Evolutionary conservation across 805 yeast species (phyloP).

Genomic region (Saccharomycopsis guyanensis): DNA sequence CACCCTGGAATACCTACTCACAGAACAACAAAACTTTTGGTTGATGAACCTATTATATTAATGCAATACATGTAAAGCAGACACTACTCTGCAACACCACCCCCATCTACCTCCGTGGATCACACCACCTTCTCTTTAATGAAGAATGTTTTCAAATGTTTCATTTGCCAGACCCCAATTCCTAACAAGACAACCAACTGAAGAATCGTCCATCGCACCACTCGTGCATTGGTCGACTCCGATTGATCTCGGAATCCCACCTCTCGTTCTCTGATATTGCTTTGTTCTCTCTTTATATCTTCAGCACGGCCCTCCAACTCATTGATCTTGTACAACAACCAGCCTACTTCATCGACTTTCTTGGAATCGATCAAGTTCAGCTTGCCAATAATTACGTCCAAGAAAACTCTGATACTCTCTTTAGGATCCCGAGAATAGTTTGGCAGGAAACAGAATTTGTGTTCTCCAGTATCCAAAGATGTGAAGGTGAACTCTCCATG

Average conservation of each 20-base stretch:
- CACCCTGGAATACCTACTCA: too few relatives aligned
- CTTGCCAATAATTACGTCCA: slow-evolving; percentile 67
- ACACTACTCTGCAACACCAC: too few relatives aligned
- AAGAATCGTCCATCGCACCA: slow-evolving; percentile 63
- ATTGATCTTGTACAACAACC: slow-evolving; percentile 48
- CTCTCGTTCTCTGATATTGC: slow-evolving; percentile 58
- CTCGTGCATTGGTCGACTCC: slow-evolving; percentile 67
- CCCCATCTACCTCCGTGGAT: too few relatives aligned
- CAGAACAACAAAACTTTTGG: too few relatives aligned
- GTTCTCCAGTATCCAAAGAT: slow-evolving; percentile 79
- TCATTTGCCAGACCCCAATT: slow-evolving; percentile 71
- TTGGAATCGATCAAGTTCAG: slow-evolving; percentile 56
- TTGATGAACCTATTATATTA: too few relatives aligned
- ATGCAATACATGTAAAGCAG: too few relatives aligned
- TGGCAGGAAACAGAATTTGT: slow-evolving; percentile 69
- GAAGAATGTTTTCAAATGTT: slow-evolving; percentile 72
- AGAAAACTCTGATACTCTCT: slow-evolving; percentile 56
- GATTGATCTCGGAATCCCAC: slow-evolving; percentile 68
- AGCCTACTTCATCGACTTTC: slow-evolving; percentile 44
- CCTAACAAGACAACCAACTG: slow-evolving; percentile 61
- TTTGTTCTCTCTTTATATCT: slow-evolving; percentile 59
- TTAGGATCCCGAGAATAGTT: slow-evolving; percentile 32
- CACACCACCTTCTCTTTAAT: slow-evolving; percentile 80
- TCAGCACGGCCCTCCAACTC: slow-evolving; percentile 50
- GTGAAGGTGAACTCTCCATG: slow-evolving; percentile 71